Percentiles rank a stretch among this genome's conserved stretches.
Evolutionary conservation across 192 early-diverging fungal genomes (phyloP).

Genomic region (Backusella morwellensis): DNA sequence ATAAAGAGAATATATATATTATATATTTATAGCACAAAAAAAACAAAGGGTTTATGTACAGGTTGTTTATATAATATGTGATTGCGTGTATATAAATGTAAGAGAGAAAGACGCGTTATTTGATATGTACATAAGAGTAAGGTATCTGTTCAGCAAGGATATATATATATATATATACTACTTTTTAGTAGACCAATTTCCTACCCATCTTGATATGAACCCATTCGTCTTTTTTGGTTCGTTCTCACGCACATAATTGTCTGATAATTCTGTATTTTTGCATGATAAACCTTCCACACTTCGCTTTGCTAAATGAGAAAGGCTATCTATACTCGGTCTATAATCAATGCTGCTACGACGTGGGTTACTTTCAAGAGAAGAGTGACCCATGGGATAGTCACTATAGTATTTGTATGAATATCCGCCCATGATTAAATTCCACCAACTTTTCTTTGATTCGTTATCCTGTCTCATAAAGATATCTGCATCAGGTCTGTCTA

Average conservation of each 20-base stretch:
- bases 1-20: background rate
- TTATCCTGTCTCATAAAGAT: constrained; percentile 23
- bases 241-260: background rate
- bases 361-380: background rate
- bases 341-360: constrained; percentile 23
- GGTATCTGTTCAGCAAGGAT: background rate
- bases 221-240: constrained; percentile 1
- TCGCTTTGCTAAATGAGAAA: constrained; percentile 25
- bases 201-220: constrained; percentile 20
- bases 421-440: constrained; percentile 29
- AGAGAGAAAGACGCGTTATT: background rate
- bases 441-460: constrained; percentile 37
- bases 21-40: background rate
- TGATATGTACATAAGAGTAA: background rate
- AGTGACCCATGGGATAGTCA: constrained; percentile 5
- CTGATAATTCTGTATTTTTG: constrained; percentile 9
- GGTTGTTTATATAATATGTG: background rate
- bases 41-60: background rate
- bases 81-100: background rate
- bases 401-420: constrained; percentile 24
- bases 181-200: constrained; percentile 12
- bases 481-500: constrained; percentile 22
- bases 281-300: constrained; percentile 19
- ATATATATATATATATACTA: background rate
- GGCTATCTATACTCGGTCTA: constrained; percentile 28